phyloP scores from a whole-genome alignment of 257 asterid species.

The Apocynum venetum region DNA sequence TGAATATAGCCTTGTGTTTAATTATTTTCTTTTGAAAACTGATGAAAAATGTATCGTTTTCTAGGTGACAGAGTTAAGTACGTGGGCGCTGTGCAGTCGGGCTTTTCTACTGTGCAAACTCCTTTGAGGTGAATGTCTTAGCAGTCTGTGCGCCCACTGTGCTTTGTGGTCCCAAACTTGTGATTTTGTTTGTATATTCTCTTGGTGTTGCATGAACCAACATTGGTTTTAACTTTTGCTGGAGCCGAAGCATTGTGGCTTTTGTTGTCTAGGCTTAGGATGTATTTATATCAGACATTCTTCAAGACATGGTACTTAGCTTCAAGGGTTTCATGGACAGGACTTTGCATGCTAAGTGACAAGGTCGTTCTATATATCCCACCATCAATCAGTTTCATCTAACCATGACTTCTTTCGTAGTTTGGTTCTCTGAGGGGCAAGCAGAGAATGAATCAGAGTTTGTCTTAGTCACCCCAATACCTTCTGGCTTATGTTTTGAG shows the following conservation, averaged over 20 bases:
- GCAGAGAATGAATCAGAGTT: not conserved
- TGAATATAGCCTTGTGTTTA: not conserved
- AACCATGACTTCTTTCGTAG: not conserved
- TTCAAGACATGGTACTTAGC: not conserved
- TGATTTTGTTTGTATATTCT: not conserved
- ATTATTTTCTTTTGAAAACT: not conserved
- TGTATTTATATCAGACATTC: not conserved
- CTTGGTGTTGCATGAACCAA: not conserved
- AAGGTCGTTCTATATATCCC: not conserved
- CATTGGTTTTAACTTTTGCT: not conserved
- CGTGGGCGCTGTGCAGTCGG: conserved; percentile 52
- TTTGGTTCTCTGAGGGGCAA: not conserved
- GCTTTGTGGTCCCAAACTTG: not conserved
- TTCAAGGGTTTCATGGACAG: not conserved
- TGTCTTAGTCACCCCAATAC: too few species aligned
- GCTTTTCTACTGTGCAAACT: conserved; percentile 46
- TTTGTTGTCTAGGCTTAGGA: not conserved
- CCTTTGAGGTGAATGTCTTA: conserved; percentile 47
- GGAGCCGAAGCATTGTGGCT: not conserved
- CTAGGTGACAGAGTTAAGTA: conserved; percentile 86
- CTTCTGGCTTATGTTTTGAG: not conserved
- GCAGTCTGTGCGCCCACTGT: not conserved
- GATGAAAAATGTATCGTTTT: conserved; percentile 9
- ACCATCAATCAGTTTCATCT: not conserved
- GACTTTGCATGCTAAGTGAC: not conserved